Percentiles rank a stretch among this genome's conserved stretches.
phyloP scores from a whole-genome alignment of 306 rosid genomes.

The Quercus variabilis region DNA sequence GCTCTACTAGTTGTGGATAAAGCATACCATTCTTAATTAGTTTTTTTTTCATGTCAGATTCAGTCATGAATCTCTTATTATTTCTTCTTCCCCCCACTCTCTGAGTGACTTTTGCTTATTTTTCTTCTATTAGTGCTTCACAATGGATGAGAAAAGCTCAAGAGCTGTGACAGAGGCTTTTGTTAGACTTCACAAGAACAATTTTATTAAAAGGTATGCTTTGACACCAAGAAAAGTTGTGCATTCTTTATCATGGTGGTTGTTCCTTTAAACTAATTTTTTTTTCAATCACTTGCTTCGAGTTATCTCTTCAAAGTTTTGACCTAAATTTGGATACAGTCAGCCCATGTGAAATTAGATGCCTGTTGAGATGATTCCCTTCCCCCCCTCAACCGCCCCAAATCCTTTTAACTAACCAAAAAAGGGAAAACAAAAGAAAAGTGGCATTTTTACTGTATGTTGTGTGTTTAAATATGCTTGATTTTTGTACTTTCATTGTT shows the following conservation, averaged over 20 bases:
- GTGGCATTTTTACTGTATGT: not conserved
- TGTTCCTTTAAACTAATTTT: conserved; percentile 10
- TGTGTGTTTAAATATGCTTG: not conserved
- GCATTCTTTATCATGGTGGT: conserved; percentile 6
- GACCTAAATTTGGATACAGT: not conserved
- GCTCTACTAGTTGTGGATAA: too few species aligned
- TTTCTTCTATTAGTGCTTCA: conserved; percentile 62
- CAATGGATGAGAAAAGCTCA: conserved; percentile 90
- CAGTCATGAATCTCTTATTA: not conserved
- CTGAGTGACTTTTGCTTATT: not conserved
- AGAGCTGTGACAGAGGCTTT: conserved; percentile 93
- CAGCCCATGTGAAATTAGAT: not conserved
- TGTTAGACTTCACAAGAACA: conserved; percentile 67
- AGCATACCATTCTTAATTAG: not conserved
- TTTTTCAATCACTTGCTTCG: not conserved
- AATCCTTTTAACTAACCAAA: too few species aligned
- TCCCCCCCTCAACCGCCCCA: too few species aligned
- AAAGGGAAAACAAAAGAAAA: not conserved
- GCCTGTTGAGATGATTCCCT: not conserved
- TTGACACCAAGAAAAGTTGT: conserved; percentile 1
- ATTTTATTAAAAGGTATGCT: conserved; percentile 75
- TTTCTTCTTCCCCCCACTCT: not conserved
- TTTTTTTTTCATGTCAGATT: not conserved
- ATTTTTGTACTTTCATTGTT: not conserved
- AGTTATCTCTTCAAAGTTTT: not conserved